phyloP scores from a whole-genome alignment of 257 asterid genomes.

The Solanum pinnatisectum region DNA sequence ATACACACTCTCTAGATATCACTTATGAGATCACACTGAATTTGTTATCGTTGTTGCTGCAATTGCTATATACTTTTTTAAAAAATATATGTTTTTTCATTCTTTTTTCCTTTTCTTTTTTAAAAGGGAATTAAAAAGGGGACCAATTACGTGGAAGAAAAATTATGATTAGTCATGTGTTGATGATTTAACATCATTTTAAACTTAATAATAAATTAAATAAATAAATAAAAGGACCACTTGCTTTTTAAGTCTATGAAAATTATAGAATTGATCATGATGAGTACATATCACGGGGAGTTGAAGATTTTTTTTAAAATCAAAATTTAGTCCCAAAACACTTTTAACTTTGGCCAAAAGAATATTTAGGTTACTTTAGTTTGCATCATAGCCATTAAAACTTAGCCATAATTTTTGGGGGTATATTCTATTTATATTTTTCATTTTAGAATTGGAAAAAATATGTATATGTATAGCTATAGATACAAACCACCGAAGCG shows the following conservation, averaged over 20 bases:
- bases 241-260: neutral
- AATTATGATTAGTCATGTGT: neutral
- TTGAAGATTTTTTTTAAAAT: neutral
- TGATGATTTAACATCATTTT: neutral
- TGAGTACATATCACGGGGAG: neutral
- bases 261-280: neutral
- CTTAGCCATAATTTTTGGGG: neutral
- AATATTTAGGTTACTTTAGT: neutral
- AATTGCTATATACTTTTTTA: neutral
- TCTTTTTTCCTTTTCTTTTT: neutral
- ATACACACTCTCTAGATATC: rapidly evolving
- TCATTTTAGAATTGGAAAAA: neutral
- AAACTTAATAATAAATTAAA: neutral
- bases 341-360: neutral
- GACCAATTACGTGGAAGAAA: neutral
- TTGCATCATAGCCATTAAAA: neutral
- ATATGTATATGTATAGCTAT: neutral
- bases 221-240: neutral
- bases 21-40: neutral
- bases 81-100: neutral
- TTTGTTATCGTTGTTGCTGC: neutral
- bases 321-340: neutral
- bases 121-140: neutral
- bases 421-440: neutral
- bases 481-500: neutral